phyloP scores from a whole-genome alignment of 345 rosid species.

The Eucalyptus cladocalyx region DNA sequence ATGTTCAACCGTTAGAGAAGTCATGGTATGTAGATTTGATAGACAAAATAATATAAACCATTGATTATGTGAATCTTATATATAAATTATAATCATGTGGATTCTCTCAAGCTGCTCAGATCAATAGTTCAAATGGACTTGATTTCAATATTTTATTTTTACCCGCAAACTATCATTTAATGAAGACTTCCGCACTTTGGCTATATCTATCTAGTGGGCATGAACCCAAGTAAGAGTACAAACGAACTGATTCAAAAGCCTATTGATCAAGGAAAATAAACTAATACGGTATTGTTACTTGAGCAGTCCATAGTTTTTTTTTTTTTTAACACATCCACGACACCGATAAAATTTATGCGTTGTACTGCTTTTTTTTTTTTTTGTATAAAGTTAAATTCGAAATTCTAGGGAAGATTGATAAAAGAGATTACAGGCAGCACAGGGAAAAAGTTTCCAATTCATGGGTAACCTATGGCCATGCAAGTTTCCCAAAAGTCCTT shows the following conservation, averaged over 20 bases:
- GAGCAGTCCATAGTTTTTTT: not conserved
- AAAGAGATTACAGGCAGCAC: not conserved
- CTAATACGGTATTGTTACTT: not conserved
- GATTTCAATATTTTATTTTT: not conserved
- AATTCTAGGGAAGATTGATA: not conserved
- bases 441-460: not conserved
- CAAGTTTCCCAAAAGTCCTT: constrained; percentile 57
- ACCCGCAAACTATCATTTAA: too few species aligned
- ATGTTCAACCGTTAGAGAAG: not conserved
- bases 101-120: not conserved
- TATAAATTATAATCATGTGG: not conserved
- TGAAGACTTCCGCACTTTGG: too few species aligned
- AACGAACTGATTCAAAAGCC: not conserved
- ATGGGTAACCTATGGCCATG: constrained; percentile 45
- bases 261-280: not conserved
- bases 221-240: not conserved
- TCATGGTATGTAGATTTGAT: not conserved
- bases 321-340: not conserved
- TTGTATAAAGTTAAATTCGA: not conserved
- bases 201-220: not conserved
- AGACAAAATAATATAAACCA: not conserved
- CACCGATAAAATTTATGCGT: rapidly evolving
- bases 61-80: too few species aligned
- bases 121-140: not conserved
- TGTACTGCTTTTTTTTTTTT: not conserved